Conservation (phyloP, 75 land plant species). For the Pseudotsuga menziesii region DNA sequence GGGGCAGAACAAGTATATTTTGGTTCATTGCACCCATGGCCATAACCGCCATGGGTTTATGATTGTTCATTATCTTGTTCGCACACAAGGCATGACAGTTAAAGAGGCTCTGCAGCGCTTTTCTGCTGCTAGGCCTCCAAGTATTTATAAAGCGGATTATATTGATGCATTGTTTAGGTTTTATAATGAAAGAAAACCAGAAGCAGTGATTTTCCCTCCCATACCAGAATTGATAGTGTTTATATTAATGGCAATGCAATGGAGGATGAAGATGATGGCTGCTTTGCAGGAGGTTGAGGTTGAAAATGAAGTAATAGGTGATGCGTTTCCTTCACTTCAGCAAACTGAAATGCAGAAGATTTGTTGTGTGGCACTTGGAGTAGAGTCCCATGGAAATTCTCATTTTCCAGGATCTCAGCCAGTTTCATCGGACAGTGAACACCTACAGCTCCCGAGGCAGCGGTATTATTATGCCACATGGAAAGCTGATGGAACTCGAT, state of each 20-base stretch:
- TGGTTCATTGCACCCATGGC: slow-evolving; percentile 99
- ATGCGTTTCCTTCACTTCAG: too few species aligned
- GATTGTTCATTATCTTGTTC: slow-evolving; percentile 88
- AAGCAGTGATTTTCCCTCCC: slow-evolving; percentile 52
- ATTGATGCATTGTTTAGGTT: slow-evolving; percentile 75
- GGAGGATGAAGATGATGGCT: slow-evolving; percentile 79
- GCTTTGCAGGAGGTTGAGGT: slow-evolving; percentile 57
- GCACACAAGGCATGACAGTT: slow-evolving; percentile 50
- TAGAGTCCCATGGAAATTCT: too few species aligned
- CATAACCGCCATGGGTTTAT: slow-evolving; percentile 95
- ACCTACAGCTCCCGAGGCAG: too few species aligned
- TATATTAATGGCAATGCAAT: slow-evolving; percentile 91
- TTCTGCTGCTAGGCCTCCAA: slow-evolving; percentile 91
- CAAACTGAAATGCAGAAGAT: too few species aligned
- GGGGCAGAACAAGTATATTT: slow-evolving; percentile 51
- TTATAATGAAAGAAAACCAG: slow-evolving; percentile 84
- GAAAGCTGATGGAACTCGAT: too few species aligned
- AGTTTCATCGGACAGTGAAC: too few species aligned
- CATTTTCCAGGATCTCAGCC: too few species aligned
- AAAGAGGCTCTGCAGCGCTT: slow-evolving; percentile 70
- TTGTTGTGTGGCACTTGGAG: too few species aligned
- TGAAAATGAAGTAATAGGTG: too few species aligned
- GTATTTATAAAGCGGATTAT: slow-evolving; percentile 91
- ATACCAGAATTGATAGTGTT: slow-evolving; percentile 86
- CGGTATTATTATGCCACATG: too few species aligned